A percentile compares a stretch with the other conserved stretches of the same genome.
Conservation (phyloP, 2,329 filamentous ascomycete species). For the Penicillium sp. region DNA sequence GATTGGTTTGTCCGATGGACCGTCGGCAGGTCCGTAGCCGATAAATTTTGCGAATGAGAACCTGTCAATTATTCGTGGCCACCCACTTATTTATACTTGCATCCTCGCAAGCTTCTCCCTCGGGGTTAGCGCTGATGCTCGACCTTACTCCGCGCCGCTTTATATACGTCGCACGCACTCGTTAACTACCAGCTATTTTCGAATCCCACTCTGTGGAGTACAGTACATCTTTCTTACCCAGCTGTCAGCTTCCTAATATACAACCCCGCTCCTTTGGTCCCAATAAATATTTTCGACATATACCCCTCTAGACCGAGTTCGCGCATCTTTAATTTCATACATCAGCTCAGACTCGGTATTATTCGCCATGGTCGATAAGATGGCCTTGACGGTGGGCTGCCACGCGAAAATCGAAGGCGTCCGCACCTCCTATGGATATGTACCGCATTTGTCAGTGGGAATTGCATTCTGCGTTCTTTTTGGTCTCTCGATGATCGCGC, state of each 20-base stretch:
- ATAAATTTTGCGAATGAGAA: background rate
- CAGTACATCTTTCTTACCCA: background rate
- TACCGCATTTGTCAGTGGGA: slow-evolving; percentile 35
- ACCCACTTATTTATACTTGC: background rate
- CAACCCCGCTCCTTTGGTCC: background rate
- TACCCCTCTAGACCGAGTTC: background rate
- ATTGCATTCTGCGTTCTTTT: slow-evolving; percentile 37
- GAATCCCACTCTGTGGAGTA: background rate
- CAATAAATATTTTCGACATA: background rate
- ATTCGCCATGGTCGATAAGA: slow-evolving; percentile 11
- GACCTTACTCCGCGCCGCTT: background rate
- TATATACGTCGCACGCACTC: background rate
- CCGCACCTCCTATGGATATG: slow-evolving; percentile 34
- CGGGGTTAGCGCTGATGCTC: background rate
- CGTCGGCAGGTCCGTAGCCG: background rate
- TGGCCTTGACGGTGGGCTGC: slow-evolving; percentile 22
- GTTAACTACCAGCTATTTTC: background rate
- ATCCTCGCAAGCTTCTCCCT: background rate
- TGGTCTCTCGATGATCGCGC: slow-evolving; percentile 36
- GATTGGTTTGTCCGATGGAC: slow-evolving; percentile 6
- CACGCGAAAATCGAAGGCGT: slow-evolving; percentile 27
- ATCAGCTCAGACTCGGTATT: background rate
- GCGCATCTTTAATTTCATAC: background rate
- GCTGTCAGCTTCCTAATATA: background rate
- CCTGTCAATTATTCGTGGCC: background rate